A percentile compares a stretch with the other conserved stretches of the same genome.
phyloP scores from a whole-genome alignment of 352 stramenopile genomes.

The Saprolegnia diclina region DNA sequence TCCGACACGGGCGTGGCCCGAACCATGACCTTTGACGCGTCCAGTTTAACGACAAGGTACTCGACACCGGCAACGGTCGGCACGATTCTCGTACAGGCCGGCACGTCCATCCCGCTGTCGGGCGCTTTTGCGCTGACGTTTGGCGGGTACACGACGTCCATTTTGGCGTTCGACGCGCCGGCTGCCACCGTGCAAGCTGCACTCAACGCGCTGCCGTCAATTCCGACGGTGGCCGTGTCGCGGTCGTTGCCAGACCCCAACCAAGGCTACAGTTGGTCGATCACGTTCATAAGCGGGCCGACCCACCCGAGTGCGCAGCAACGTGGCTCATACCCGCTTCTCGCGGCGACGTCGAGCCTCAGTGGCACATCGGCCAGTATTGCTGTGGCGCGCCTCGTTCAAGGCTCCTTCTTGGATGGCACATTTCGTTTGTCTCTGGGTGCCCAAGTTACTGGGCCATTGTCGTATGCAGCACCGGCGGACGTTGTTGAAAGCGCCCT shows the following conservation, averaged over 20 bases:
- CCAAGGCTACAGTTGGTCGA: constrained; percentile 34
- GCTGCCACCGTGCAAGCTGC: constrained; percentile 36
- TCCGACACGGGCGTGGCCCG: constrained; percentile 35
- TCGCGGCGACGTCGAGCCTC: background rate
- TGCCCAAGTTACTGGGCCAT: background rate
- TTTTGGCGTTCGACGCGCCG: constrained; percentile 42
- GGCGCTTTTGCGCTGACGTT: constrained; percentile 40
- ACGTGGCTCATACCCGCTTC: background rate
- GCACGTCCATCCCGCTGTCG: constrained; percentile 32
- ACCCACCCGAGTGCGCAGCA: constrained; percentile 9
- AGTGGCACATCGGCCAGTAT: constrained; percentile 15
- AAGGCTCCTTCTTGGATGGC: constrained; percentile 13
- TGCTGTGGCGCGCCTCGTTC: background rate
- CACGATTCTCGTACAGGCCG: constrained; percentile 32
- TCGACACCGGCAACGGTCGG: constrained; percentile 32
- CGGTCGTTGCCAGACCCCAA: constrained; percentile 34
- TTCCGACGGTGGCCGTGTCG: constrained; percentile 32
- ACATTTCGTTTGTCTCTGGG: constrained; percentile 6
- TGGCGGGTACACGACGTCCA: constrained; percentile 33
- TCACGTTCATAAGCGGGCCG: constrained; percentile 33
- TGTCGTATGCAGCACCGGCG: constrained; percentile 3
- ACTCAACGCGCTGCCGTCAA: constrained; percentile 30
- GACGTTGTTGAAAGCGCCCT: constrained; percentile 14
- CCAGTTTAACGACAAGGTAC: constrained; percentile 27
- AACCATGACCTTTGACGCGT: constrained; percentile 32